phyloP scores from a whole-genome alignment of 169 alveolate genomes.

The Babesia ovis region DNA sequence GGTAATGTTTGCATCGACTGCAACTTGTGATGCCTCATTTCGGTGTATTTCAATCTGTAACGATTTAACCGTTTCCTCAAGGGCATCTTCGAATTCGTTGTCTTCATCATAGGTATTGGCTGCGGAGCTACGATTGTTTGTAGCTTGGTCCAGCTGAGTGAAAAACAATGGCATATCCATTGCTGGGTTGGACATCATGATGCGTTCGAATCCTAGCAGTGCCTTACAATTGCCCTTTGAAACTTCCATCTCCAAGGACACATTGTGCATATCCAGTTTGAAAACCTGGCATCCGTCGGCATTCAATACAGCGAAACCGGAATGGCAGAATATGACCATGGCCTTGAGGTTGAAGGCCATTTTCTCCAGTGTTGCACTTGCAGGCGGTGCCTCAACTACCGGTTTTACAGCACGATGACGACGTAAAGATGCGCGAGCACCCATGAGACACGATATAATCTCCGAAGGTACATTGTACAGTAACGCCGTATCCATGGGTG shows the following conservation, averaged over 20 bases:
- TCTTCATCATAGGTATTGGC: constrained; percentile 13
- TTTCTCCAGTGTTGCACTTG: neutral
- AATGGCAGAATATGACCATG: constrained; percentile 53
- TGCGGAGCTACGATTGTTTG: neutral
- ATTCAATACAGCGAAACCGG: constrained; percentile 61
- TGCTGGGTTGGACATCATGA: constrained; percentile 59
- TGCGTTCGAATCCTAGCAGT: constrained; percentile 41
- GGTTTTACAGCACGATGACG: constrained; percentile 4
- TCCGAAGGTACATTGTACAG: constrained; percentile 79
- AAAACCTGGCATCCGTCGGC: constrained; percentile 40
- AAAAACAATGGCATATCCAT: constrained; percentile 58
- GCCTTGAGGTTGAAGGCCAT: constrained; percentile 28
- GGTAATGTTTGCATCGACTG: constrained; percentile 32
- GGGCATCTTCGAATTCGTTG: constrained; percentile 62
- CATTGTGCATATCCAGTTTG: constrained; percentile 65
- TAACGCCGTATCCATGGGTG: constrained; percentile 79
- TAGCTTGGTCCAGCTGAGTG: constrained; percentile 13
- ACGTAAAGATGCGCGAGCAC: constrained; percentile 16
- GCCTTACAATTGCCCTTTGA: constrained; percentile 1
- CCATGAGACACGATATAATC: constrained; percentile 26
- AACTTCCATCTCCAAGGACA: constrained; percentile 29
- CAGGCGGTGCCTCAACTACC: neutral
- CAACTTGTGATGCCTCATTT: neutral
- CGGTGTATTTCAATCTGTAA: constrained; percentile 32
- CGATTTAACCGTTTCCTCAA: constrained; percentile 60